Percentiles rank a stretch among this genome's conserved stretches.
Conservation (phyloP, 169 alveolate species). For the Amoebophrya sp. region DNA sequence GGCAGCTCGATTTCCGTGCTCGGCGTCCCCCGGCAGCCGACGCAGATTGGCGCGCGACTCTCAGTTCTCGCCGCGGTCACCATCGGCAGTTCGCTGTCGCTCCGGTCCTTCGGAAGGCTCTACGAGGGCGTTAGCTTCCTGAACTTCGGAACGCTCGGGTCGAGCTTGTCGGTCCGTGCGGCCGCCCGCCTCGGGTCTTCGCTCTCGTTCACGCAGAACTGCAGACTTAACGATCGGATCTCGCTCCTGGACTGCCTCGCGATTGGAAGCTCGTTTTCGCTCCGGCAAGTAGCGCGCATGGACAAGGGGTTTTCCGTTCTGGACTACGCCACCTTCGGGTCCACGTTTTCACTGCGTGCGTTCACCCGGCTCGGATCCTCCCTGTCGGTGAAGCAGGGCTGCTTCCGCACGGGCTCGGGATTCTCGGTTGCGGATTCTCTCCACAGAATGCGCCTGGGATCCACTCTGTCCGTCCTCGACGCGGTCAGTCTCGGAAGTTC, state of each 20-base stretch:
- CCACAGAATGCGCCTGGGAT: not conserved
- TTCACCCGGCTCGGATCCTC: not conserved
- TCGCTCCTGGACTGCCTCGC: not conserved
- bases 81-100: not conserved
- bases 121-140: not conserved
- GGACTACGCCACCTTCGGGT: not conserved
- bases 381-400: not conserved
- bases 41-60: not conserved
- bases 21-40: not conserved
- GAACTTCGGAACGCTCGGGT: not conserved
- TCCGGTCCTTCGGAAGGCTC: not conserved
- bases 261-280: conserved; percentile 17
- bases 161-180: not conserved
- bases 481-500: not conserved
- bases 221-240: not conserved
- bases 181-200: conserved; percentile 2
- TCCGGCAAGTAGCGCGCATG: not conserved
- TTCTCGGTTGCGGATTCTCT: not conserved
- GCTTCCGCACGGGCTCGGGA: not conserved
- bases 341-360: conserved; percentile 14
- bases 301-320: not conserved
- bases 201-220: not conserved
- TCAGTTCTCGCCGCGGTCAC: not conserved
- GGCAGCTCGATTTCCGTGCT: conserved; percentile 21
- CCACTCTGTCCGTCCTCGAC: not conserved